phyloP scores from a whole-genome alignment of 2,329 filamentous ascomycete species.

The Arthrobotrys pseudoclavata region DNA sequence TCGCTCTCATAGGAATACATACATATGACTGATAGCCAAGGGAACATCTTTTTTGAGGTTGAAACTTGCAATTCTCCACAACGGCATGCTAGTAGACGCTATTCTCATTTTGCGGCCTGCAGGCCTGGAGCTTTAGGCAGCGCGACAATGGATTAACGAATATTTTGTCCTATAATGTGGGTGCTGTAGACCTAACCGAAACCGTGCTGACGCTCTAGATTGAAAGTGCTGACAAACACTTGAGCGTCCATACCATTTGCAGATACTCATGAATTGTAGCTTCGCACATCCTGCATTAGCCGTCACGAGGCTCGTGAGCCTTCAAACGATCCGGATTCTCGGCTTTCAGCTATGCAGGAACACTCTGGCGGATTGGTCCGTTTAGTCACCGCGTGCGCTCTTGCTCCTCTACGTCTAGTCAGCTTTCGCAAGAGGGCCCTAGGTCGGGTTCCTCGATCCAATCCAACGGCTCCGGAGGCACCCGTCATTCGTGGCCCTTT shows the following conservation, averaged over 20 bases:
- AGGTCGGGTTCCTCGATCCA: conserved; percentile 7
- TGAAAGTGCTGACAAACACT: conserved; percentile 51
- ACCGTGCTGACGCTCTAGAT: conserved; percentile 43
- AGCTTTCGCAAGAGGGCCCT: not conserved
- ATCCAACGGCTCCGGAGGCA: conserved; percentile 12
- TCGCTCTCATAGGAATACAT: conserved; percentile 51
- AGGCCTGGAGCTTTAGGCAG: conserved; percentile 35
- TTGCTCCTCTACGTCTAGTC: not conserved
- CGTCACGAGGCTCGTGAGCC: conserved; percentile 25
- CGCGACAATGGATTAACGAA: conserved; percentile 25
- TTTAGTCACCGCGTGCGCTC: conserved; percentile 30
- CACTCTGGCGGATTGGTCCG: not conserved
- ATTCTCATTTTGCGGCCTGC: conserved; percentile 35
- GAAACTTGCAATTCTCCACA: conserved; percentile 30
- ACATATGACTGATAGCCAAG: conserved; percentile 46
- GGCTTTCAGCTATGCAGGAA: conserved; percentile 47
- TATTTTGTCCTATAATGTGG: conserved; percentile 26
- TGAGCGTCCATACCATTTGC: conserved; percentile 19
- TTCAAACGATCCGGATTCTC: conserved; percentile 13
- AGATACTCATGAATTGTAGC: conserved; percentile 21
- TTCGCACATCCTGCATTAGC: conserved; percentile 39
- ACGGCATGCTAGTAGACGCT: conserved; percentile 27
- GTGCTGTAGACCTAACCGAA: conserved; percentile 42
- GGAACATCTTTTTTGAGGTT: conserved; percentile 9
- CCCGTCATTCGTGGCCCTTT: not conserved